phyloP scores from a whole-genome alignment of 768 basidiomycete species.

The Trametes sanguinea region DNA sequence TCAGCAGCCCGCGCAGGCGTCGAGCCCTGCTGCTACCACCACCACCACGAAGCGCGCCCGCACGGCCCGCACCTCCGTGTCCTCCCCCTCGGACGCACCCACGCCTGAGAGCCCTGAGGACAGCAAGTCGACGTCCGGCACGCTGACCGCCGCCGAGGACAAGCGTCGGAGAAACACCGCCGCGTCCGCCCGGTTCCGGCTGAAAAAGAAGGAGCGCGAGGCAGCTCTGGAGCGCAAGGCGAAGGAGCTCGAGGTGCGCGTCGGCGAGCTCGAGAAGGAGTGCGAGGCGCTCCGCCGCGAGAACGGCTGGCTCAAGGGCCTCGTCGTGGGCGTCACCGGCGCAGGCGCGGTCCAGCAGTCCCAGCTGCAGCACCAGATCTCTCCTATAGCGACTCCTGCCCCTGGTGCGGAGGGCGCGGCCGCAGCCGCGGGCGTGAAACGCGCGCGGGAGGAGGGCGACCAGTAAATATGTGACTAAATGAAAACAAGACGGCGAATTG shows the following conservation, averaged over 20 bases:
- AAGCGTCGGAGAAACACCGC: slow-evolving; percentile 94
- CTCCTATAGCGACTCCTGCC: neutral
- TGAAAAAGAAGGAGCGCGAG: slow-evolving; percentile 97
- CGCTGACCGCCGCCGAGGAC: slow-evolving; percentile 69
- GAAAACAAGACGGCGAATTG: neutral
- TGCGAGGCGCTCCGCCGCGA: slow-evolving; percentile 86
- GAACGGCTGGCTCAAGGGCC: slow-evolving; percentile 90
- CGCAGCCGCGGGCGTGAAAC: slow-evolving; percentile 11
- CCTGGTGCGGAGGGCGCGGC: neutral
- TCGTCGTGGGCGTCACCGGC: slow-evolving; percentile 87
- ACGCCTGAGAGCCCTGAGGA: slow-evolving; percentile 33
- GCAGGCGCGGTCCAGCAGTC: slow-evolving; percentile 46
- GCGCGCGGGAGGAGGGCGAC: slow-evolving; percentile 14
- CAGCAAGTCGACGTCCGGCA: slow-evolving; percentile 24
- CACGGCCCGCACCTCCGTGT: slow-evolving; percentile 33
- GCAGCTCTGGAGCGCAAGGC: slow-evolving; percentile 82
- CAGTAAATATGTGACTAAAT: neutral
- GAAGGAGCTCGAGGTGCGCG: slow-evolving; percentile 80
- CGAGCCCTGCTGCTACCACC: slow-evolving; percentile 32
- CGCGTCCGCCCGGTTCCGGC: slow-evolving; percentile 87
- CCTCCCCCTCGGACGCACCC: slow-evolving; percentile 22
- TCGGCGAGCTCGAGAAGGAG: slow-evolving; percentile 84
- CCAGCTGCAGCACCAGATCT: slow-evolving; percentile 11
- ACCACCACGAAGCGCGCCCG: slow-evolving; percentile 53
- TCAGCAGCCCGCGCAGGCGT: slow-evolving; percentile 19